These are phyloP conservation scores for Alternaria infectoria DNA, from an alignment of 2,329 filamentous ascomycete species.

Conservation along the genomic window DNA sequence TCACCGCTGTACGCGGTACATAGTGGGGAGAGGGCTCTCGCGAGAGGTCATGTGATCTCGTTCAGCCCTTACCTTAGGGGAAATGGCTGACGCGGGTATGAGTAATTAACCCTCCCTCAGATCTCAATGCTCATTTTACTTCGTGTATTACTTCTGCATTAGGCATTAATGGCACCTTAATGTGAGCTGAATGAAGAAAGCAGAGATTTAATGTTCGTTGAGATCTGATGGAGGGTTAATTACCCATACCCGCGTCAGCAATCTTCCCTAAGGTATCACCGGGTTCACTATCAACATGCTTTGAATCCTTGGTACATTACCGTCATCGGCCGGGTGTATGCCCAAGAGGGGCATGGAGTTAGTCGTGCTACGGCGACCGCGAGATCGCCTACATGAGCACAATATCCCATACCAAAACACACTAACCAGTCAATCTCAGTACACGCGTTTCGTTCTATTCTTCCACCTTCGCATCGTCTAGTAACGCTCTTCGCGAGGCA, in stretches of 20 bases:
- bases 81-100: too few species aligned
- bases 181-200: too few species aligned
- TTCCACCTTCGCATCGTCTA: slow-evolving; percentile 1
- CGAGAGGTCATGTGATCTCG: slow-evolving; percentile 25
- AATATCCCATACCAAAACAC: slow-evolving; percentile 6
- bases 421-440: slow-evolving; percentile 8
- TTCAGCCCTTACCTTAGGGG: slow-evolving; percentile 7
- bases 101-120: too few species aligned
- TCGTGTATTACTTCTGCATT: too few species aligned
- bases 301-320: neutral
- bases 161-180: too few species aligned
- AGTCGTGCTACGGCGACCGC: slow-evolving; percentile 3
- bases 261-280: too few species aligned
- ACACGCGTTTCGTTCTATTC: neutral
- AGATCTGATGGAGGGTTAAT: too few species aligned
- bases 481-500: slow-evolving; percentile 4
- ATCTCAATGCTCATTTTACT: too few species aligned
- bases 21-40: slow-evolving; percentile 10
- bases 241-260: too few species aligned
- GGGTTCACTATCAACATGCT: slow-evolving; percentile 8
- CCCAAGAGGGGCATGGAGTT: slow-evolving; percentile 5
- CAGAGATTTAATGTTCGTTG: too few species aligned
- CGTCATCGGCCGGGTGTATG: slow-evolving; percentile 2
- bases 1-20: slow-evolving; percentile 31
- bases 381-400: slow-evolving; percentile 22